Percentiles rank a stretch among this genome's conserved stretches.
Conservation (phyloP, 2,329 filamentous ascomycete genomes). For the Pseudogymnoascus sp. region DNA sequence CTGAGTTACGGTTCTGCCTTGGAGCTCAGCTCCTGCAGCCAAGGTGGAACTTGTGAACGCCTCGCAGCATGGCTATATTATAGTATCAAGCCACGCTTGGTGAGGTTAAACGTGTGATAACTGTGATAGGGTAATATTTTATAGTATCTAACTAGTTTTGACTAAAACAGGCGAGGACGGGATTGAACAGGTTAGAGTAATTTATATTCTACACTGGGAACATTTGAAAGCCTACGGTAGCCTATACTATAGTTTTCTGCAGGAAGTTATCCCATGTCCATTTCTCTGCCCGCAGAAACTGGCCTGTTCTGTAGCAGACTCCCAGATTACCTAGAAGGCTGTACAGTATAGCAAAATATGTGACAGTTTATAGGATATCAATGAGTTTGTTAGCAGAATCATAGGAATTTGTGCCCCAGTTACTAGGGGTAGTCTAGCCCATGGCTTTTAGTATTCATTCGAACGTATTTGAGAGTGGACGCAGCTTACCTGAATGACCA, state of each 20-base stretch:
- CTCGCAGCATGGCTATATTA: neutral
- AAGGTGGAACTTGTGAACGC: conserved; percentile 4
- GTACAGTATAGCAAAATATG: neutral
- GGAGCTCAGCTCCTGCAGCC: conserved; percentile 1
- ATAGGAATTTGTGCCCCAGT: conserved; percentile 32
- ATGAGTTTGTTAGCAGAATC: conserved; percentile 30
- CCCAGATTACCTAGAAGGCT: neutral
- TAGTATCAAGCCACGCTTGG: neutral
- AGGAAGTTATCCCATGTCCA: neutral
- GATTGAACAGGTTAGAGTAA: neutral
- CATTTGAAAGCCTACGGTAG: neutral
- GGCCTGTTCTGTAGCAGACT: neutral
- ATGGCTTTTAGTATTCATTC: conserved; percentile 10
- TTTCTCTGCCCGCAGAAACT: neutral
- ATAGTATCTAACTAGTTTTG: neutral
- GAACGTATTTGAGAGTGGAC: neutral
- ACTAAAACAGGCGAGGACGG: neutral
- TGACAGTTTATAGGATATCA: conserved; percentile 21
- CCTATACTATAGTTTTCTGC: neutral
- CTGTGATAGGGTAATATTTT: neutral
- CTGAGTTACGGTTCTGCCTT: neutral
- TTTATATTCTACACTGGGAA: neutral
- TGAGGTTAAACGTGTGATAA: neutral
- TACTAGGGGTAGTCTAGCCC: conserved; percentile 27
- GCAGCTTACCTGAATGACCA: conserved; percentile 42